These are phyloP conservation scores for Anthracocystis walkeri DNA, from an alignment of 1,284 basidiomycete species.

Conservation along the genomic window DNA sequence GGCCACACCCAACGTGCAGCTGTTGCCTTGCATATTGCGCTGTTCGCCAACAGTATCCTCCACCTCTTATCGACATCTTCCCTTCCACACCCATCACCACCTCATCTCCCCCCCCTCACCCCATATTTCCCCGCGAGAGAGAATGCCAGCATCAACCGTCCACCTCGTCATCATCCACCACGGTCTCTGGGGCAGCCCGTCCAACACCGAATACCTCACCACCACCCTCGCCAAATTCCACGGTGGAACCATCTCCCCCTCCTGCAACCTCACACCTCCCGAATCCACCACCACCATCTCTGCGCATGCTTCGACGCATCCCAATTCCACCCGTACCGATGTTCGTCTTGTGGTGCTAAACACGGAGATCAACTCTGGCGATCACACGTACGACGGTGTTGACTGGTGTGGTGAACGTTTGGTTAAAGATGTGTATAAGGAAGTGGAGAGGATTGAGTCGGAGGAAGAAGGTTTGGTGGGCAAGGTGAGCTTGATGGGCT, in stretches of 20 bases:
- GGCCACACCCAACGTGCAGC: too few relatives aligned
- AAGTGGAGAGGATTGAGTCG: constrained; percentile 33
- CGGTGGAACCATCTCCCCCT: constrained; percentile 27
- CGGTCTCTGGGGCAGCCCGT: constrained; percentile 85
- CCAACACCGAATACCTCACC: constrained; percentile 73
- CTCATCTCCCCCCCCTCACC: neutral
- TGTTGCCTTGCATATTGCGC: too few relatives aligned
- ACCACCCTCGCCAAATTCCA: constrained; percentile 71
- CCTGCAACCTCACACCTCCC: constrained; percentile 11
- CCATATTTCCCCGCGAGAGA: too few relatives aligned
- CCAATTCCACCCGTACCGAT: constrained; percentile 16
- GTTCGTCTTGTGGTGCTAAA: constrained; percentile 73
- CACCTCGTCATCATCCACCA: constrained; percentile 81
- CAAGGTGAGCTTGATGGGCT: constrained; percentile 69
- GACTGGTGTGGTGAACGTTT: constrained; percentile 81
- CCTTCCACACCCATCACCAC: neutral
- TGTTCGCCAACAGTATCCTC: too few relatives aligned
- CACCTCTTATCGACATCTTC: neutral
- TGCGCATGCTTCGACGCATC: constrained; percentile 15
- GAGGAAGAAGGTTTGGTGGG: constrained; percentile 29
- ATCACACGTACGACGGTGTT: constrained; percentile 79
- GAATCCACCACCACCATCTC: constrained; percentile 27
- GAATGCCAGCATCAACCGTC: constrained; percentile 39
- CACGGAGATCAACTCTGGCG: constrained; percentile 74
- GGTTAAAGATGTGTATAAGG: constrained; percentile 74